Percentiles rank a stretch among this genome's conserved stretches.
Evolutionary conservation across 257 asterid species (phyloP).

Genomic region (Salvia rosmarinus): DNA sequence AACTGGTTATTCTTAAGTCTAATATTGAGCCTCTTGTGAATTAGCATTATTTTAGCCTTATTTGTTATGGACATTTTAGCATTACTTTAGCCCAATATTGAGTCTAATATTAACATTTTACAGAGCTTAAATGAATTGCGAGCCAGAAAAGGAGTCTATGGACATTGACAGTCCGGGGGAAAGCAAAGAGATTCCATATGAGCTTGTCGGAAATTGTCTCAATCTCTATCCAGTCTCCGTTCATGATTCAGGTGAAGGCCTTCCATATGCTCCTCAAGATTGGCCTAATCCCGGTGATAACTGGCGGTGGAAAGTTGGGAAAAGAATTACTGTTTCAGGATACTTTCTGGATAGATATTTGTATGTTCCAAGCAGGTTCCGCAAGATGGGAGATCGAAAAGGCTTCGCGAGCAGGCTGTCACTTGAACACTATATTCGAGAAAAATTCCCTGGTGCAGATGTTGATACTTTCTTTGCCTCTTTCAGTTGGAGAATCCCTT

Average conservation of each 20-base stretch:
- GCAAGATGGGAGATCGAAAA: slow-evolving; percentile 35
- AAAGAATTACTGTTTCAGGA: slow-evolving; percentile 57
- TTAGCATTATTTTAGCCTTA: not conserved
- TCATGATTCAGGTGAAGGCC: slow-evolving; percentile 69
- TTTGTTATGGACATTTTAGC: too few relatives aligned
- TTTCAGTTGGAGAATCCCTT: slow-evolving; percentile 89
- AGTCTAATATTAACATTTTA: not conserved
- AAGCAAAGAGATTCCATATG: slow-evolving; percentile 41
- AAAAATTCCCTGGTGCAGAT: slow-evolving; percentile 59
- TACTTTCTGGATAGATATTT: slow-evolving; percentile 67
- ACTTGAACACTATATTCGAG: slow-evolving; percentile 52
- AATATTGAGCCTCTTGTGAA: slow-evolving; percentile 3
- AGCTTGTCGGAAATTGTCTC: slow-evolving; percentile 46
- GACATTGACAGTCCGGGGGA: slow-evolving; percentile 56
- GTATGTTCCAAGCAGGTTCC: slow-evolving; percentile 60
- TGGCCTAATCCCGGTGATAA: slow-evolving; percentile 89
- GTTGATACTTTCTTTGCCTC: slow-evolving; percentile 63
- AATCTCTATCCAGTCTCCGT: slow-evolving; percentile 59
- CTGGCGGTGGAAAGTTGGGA: slow-evolving; percentile 93
- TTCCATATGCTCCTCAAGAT: slow-evolving; percentile 84
- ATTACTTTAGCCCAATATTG: too few relatives aligned
- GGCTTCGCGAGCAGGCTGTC: slow-evolving; percentile 69
- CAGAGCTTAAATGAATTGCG: slow-evolving; percentile 40
- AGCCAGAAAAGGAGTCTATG: slow-evolving; percentile 45
- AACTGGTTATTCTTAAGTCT: not conserved